These are phyloP conservation scores for Fonsecaea pugnacius DNA, from an alignment of 2,329 filamentous ascomycete species.

Conservation along the genomic window DNA sequence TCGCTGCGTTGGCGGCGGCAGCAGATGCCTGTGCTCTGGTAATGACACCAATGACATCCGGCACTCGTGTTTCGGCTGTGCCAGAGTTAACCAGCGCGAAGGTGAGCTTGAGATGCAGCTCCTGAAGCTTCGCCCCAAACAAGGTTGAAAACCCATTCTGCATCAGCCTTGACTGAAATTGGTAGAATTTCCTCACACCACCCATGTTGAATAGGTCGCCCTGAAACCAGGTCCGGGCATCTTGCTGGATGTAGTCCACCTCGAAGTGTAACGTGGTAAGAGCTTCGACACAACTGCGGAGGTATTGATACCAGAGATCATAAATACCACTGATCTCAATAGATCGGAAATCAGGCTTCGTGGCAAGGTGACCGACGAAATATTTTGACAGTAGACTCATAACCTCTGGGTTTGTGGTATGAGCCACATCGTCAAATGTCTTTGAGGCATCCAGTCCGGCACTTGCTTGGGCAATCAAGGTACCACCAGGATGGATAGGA, in stretches of 20 bases:
- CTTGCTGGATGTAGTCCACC: slow-evolving; percentile 25
- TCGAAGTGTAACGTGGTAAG: slow-evolving; percentile 29
- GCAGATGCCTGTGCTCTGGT: slow-evolving; percentile 22
- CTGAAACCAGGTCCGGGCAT: slow-evolving; percentile 26
- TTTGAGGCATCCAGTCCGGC: slow-evolving; percentile 27
- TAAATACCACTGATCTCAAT: slow-evolving; percentile 24
- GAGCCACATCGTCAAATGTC: slow-evolving; percentile 27
- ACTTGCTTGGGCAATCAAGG: slow-evolving; percentile 25
- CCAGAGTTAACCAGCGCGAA: slow-evolving; percentile 25
- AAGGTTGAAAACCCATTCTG: slow-evolving; percentile 26
- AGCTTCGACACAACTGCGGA: slow-evolving; percentile 26
- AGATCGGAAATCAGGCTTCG: slow-evolving; percentile 21
- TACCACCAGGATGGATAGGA: slow-evolving; percentile 25
- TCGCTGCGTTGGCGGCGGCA: slow-evolving; percentile 15
- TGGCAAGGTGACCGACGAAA: slow-evolving; percentile 24
- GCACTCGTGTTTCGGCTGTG: slow-evolving; percentile 19
- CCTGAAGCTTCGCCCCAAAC: slow-evolving; percentile 27
- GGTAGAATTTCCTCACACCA: slow-evolving; percentile 27
- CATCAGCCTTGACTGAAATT: slow-evolving; percentile 26
- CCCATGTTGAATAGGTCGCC: slow-evolving; percentile 26
- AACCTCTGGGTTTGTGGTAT: slow-evolving; percentile 27
- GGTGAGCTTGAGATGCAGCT: slow-evolving; percentile 25
- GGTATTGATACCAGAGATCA: slow-evolving; percentile 27
- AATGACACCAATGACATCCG: slow-evolving; percentile 30
- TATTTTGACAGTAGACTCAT: slow-evolving; percentile 27